Percentiles rank a stretch among this genome's conserved stretches.
These are phyloP conservation scores for Lactarius vividus DNA, from an alignment of 768 basidiomycete species.

Conservation along the genomic window DNA sequence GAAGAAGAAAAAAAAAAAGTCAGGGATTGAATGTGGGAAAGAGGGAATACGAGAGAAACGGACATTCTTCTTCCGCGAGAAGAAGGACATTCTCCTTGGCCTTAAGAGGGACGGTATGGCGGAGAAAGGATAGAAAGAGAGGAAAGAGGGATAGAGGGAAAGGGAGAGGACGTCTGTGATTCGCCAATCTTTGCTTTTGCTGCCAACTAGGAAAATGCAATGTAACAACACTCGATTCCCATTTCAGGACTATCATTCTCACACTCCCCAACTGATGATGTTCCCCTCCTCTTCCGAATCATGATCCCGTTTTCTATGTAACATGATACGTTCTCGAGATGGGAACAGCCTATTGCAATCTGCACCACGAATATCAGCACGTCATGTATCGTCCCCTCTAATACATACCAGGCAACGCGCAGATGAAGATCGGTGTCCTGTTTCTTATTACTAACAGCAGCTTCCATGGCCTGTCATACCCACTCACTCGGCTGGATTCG, in stretches of 20 bases:
- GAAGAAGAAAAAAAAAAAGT: background rate
- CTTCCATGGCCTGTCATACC: background rate
- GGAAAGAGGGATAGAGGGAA: conserved; percentile 12
- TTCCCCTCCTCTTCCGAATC: conserved; percentile 48
- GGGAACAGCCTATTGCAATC: conserved; percentile 74
- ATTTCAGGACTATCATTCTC: conserved; percentile 9
- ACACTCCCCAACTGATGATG: conserved; percentile 76
- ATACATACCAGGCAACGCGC: conserved; percentile 54
- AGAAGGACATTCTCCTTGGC: conserved; percentile 88
- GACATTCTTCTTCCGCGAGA: conserved; percentile 76
- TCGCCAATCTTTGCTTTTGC: conserved; percentile 9
- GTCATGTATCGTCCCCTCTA: background rate
- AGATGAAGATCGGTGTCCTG: conserved; percentile 83
- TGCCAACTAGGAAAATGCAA: background rate
- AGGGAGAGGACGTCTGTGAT: conserved; percentile 1
- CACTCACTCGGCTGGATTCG: conserved; percentile 61
- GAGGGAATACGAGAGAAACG: conserved; percentile 26
- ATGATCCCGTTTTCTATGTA: conserved; percentile 74
- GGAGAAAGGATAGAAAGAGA: conserved; percentile 30
- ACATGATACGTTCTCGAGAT: conserved; percentile 62
- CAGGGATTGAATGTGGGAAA: conserved; percentile 12
- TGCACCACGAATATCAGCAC: conserved; percentile 27
- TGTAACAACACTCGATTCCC: conserved; percentile 1
- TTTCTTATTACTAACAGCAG: conserved; percentile 13
- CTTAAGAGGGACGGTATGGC: conserved; percentile 71